A percentile compares a stretch with the other conserved stretches of the same genome.
phyloP scores from a whole-genome alignment of 176 grass and related monocot genomes.

The Lolium perenne region DNA sequence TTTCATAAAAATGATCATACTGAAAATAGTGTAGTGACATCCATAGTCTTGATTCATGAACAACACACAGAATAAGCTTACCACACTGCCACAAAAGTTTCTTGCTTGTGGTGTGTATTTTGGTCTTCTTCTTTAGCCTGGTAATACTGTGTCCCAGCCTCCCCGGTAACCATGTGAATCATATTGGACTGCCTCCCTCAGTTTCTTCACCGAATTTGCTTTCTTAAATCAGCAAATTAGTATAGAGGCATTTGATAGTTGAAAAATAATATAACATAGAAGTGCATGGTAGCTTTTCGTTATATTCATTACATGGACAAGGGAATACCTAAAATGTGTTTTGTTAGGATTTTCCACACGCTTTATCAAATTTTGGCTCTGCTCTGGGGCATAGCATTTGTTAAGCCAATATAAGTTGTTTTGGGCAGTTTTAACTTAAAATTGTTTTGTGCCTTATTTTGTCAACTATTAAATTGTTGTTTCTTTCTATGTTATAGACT shows the following conservation, averaged over 20 bases:
- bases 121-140: slow-evolving; percentile 4
- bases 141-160: slow-evolving; percentile 16
- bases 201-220: slow-evolving; percentile 12
- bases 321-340: neutral
- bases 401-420: neutral
- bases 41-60: neutral
- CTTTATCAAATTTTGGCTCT: neutral
- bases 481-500: slow-evolving; percentile 22
- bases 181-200: neutral
- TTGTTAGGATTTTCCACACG: slow-evolving; percentile 13
- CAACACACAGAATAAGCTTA: neutral
- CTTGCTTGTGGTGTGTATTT: slow-evolving; percentile 10
- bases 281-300: slow-evolving; percentile 2
- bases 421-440: neutral
- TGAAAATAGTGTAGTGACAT: slow-evolving; percentile 10
- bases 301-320: neutral
- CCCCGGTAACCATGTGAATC: slow-evolving; percentile 14
- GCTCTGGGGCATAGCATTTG: slow-evolving; percentile 14
- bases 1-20: neutral
- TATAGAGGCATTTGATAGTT: neutral
- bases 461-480: neutral
- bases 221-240: slow-evolving; percentile 12
- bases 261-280: neutral
- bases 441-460: slow-evolving; percentile 16
- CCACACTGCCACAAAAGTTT: neutral